Percentiles rank a stretch among this genome's conserved stretches.
Conservation (phyloP, 345 rosid species). For the Passiflora organensis region DNA sequence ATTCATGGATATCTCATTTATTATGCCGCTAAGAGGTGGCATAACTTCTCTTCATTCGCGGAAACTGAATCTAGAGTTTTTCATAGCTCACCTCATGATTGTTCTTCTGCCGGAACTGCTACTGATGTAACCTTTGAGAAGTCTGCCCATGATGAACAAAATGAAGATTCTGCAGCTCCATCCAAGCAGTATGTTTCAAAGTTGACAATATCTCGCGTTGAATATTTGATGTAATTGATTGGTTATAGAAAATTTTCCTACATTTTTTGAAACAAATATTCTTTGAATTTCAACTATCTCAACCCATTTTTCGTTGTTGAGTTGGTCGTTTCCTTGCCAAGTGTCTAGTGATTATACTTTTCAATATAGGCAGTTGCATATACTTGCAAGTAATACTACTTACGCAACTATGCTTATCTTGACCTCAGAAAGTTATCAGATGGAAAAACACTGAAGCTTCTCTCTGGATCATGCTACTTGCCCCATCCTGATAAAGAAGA, state of each 20-base stretch:
- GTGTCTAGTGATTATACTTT: too few species aligned
- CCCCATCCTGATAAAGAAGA: slow-evolving; percentile 99
- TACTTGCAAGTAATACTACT: too few species aligned
- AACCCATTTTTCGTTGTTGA: too few species aligned
- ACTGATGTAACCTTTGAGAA: slow-evolving; percentile 62
- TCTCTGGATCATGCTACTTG: slow-evolving; percentile 83
- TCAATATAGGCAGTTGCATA: too few species aligned
- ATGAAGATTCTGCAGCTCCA: slow-evolving; percentile 35
- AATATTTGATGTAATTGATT: neutral
- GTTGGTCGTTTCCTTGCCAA: too few species aligned
- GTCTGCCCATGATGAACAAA: slow-evolving; percentile 50
- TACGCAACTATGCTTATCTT: slow-evolving; percentile 2
- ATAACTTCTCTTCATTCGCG: slow-evolving; percentile 19
- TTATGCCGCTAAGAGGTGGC: slow-evolving; percentile 50
- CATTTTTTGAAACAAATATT: too few species aligned
- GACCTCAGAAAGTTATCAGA: slow-evolving; percentile 39
- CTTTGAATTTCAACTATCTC: too few species aligned
- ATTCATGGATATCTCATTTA: slow-evolving; percentile 47
- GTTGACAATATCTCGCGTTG: neutral
- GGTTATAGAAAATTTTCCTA: too few species aligned
- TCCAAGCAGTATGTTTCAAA: slow-evolving; percentile 50
- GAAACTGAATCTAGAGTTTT: slow-evolving; percentile 50
- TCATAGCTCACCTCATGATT: slow-evolving; percentile 41
- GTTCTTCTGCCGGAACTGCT: slow-evolving; percentile 56
- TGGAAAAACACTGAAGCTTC: slow-evolving; percentile 55